A percentile compares a stretch with the other conserved stretches of the same genome.
These are phyloP conservation scores for Suillus weaverae DNA, from an alignment of 768 basidiomycete genomes.

Conservation along the genomic window DNA sequence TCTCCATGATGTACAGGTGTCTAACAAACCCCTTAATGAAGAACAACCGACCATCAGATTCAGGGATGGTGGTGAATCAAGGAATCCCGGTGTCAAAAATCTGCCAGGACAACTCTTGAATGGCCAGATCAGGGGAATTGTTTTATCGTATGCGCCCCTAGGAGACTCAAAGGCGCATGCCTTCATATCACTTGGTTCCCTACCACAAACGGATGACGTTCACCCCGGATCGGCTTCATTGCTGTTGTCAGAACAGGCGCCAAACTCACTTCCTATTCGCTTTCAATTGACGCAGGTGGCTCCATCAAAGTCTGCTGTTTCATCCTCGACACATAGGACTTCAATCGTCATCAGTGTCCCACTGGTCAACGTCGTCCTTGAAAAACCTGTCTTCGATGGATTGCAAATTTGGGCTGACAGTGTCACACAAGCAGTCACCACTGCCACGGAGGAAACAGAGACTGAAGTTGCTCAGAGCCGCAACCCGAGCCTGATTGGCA, in stretches of 20 bases:
- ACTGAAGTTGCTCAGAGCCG: constrained; percentile 41
- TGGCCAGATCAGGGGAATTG: constrained; percentile 44
- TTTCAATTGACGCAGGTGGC: constrained; percentile 20
- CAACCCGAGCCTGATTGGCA: constrained; percentile 73
- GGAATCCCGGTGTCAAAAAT: constrained; percentile 6
- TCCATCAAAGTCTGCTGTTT: background rate
- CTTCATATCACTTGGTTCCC: constrained; percentile 53
- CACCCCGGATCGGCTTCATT: constrained; percentile 14
- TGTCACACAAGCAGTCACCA: constrained; percentile 64
- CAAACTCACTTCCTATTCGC: constrained; percentile 21
- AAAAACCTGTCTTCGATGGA: constrained; percentile 69
- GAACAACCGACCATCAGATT: constrained; percentile 31
- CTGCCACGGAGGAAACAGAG: constrained; percentile 23
- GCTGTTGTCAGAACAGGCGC: constrained; percentile 22
- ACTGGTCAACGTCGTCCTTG: constrained; percentile 57
- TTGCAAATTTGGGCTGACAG: constrained; percentile 92
- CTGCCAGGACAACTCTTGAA: constrained; percentile 31
- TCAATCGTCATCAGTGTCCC: constrained; percentile 48
- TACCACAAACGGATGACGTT: constrained; percentile 26
- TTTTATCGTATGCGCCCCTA: constrained; percentile 48
- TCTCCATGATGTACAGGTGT: constrained; percentile 50
- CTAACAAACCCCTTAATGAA: constrained; percentile 24
- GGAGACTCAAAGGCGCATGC: constrained; percentile 41
- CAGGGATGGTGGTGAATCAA: constrained; percentile 19
- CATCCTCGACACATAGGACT: constrained; percentile 11